A percentile compares a stretch with the other conserved stretches of the same genome.
phyloP scores from a whole-genome alignment of 2,329 filamentous ascomycete species.

The Trichoderma gracile region DNA sequence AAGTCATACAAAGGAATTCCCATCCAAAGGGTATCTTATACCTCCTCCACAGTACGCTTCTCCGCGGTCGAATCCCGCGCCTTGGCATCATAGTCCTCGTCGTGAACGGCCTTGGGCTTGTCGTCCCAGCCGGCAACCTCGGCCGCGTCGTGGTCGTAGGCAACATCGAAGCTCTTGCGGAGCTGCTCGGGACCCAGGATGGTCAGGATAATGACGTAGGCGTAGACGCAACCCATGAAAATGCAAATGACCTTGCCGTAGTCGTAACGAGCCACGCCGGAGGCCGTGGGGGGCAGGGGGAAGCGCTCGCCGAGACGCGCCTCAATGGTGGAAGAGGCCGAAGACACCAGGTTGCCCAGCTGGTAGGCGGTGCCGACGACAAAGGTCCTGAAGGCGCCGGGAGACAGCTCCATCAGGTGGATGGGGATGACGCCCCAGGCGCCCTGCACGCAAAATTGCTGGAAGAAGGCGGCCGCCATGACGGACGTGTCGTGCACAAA shows the following conservation, averaged over 20 bases:
- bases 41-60: slow-evolving; percentile 17
- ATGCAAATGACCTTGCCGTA: slow-evolving; percentile 87
- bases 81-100: slow-evolving; percentile 22
- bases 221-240: slow-evolving; percentile 84
- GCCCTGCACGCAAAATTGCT: slow-evolving; percentile 77
- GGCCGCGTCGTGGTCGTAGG: slow-evolving; percentile 48
- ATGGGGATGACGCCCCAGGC: slow-evolving; percentile 78
- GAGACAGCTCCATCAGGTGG: slow-evolving; percentile 75
- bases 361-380: slow-evolving; percentile 75
- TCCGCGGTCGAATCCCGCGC: slow-evolving; percentile 6
- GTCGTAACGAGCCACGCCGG: slow-evolving; percentile 58
- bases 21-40: slow-evolving; percentile 19
- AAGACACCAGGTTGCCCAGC: slow-evolving; percentile 72
- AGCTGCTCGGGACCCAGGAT: slow-evolving; percentile 62
- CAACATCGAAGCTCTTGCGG: slow-evolving; percentile 52
- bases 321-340: slow-evolving; percentile 73
- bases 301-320: slow-evolving; percentile 73
- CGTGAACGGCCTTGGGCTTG: slow-evolving; percentile 18
- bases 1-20: not conserved
- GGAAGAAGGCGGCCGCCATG: slow-evolving; percentile 80
- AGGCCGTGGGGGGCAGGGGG: slow-evolving; percentile 61
- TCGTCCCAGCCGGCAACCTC: slow-evolving; percentile 47
- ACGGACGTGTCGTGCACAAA: slow-evolving; percentile 63
- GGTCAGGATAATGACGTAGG: slow-evolving; percentile 61
- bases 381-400: slow-evolving; percentile 71